A percentile compares a stretch with the other conserved stretches of the same genome.
Evolutionary conservation across 1,139 yeast genomes (phyloP).

Genomic region (Blastobotrys ciferrii): DNA sequence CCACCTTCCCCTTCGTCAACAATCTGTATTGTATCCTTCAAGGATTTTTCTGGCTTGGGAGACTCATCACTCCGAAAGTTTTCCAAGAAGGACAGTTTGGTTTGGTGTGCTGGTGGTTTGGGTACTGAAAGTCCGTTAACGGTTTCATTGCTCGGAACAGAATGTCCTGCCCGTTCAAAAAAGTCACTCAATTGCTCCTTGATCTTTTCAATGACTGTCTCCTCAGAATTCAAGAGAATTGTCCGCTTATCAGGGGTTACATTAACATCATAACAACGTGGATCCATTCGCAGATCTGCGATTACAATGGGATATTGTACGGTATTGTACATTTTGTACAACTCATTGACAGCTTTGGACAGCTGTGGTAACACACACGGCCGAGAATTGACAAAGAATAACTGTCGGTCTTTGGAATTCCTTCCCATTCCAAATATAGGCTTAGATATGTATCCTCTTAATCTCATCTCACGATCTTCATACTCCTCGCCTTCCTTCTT

Average conservation of each 20-base stretch:
- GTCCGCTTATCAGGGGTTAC: constrained; percentile 88
- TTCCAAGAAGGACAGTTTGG: constrained; percentile 3
- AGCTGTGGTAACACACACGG: constrained; percentile 65
- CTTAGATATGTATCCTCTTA: constrained; percentile 66
- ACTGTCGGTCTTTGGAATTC: constrained; percentile 69
- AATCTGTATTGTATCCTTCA: neutral
- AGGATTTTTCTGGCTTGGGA: neutral
- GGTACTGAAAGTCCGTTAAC: neutral
- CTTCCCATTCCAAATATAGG: constrained; percentile 78
- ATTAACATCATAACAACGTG: constrained; percentile 67
- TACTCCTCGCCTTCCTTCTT: constrained; percentile 12
- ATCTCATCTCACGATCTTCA: constrained; percentile 10
- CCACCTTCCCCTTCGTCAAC: constrained; percentile 12
- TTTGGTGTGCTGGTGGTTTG: neutral
- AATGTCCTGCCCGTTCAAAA: constrained; percentile 31
- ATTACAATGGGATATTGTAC: constrained; percentile 75
- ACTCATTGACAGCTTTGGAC: constrained; percentile 63
- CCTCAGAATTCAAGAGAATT: constrained; percentile 67
- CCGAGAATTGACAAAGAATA: constrained; percentile 66
- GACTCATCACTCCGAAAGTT: constrained; percentile 7
- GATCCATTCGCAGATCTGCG: constrained; percentile 54
- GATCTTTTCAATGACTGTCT: constrained; percentile 51
- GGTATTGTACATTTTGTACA: constrained; percentile 66
- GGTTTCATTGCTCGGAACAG: constrained; percentile 30
- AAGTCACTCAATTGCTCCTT: constrained; percentile 26